Evolutionary conservation across 2,329 filamentous ascomycete species (phyloP), one percentile per base, ranked within the genome.

Genomic region (Plectosphaerella cucumerina): DNA sequence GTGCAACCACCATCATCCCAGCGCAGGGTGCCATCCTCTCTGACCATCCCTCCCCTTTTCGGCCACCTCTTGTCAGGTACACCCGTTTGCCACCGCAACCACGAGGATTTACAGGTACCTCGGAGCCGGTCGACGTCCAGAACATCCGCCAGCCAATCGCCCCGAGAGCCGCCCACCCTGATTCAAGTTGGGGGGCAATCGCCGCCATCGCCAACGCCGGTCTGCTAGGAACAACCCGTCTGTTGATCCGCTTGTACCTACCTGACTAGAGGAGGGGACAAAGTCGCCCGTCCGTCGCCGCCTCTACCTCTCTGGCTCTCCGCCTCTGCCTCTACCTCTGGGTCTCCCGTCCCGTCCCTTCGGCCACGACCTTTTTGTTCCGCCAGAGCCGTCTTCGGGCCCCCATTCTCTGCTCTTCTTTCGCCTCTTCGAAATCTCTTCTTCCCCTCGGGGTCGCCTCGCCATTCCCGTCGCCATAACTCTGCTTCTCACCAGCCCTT

Each of bases 341-440:
- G 11, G 11, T 37, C 34, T 37, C 37, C 37, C 37, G 20, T n/a
- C 37, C 15, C 15, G n/a, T 17, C 37, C 37, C 37, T 42, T 21
- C 37, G n/a, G n/a, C 37, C 9, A 10, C 37, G n/a, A 42, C 37
- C 37, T 42, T 42, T n/a, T 31, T 31, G 26, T 31, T 31, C 26
- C 26, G 26, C 26, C 26, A 31, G 12, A 31, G 26, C 26, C 26
- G 26, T 11, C 26, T 31, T 11, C 26, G 26, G 26, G 8, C 26
- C 26, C 26, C 39, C 17, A 20, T 12, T 18, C 17, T 20, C 17
- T 42, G 39, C 39, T 12, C 39, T 42, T 42, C 26, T 39, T 39
- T 31, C 45, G 45, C 45, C 45, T 47, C 45, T 35, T 15, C 34
- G 45, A 47, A 47, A 26, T 47, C 34, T 39, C 33, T 39, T 47